Evolutionary conservation across 2,329 filamentous ascomycete genomes (phyloP).

Genomic region (Cladophialophora psammophila): DNA sequence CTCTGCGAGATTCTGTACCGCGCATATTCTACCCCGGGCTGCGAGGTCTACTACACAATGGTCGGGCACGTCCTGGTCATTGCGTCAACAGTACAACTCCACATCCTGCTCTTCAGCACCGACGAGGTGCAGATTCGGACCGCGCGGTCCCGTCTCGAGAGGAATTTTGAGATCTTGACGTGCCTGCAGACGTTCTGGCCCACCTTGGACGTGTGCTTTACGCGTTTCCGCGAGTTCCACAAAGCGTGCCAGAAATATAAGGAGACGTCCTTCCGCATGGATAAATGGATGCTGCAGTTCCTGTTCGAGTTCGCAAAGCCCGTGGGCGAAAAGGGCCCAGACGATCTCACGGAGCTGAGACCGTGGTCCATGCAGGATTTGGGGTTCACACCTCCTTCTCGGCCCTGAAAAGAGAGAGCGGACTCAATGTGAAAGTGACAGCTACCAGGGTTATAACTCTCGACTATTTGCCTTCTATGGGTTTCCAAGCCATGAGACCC

Average conservation of each 20-base stretch:
- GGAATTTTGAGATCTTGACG: slow-evolving; percentile 57
- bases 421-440: background rate
- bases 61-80: slow-evolving; percentile 58
- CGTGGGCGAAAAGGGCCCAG: slow-evolving; percentile 30
- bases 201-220: slow-evolving; percentile 49
- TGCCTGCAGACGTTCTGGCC: slow-evolving; percentile 54
- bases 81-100: slow-evolving; percentile 57
- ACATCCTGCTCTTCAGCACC: slow-evolving; percentile 54
- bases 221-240: slow-evolving; percentile 53
- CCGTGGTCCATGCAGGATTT: slow-evolving; percentile 34
- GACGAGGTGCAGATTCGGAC: slow-evolving; percentile 47
- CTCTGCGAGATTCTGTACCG: slow-evolving; percentile 54
- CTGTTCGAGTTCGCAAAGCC: slow-evolving; percentile 37
- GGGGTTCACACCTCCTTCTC: slow-evolving; percentile 19
- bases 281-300: slow-evolving; percentile 54
- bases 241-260: slow-evolving; percentile 50
- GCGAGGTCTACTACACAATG: slow-evolving; percentile 54
- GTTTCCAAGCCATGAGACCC: background rate
- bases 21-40: slow-evolving; percentile 48
- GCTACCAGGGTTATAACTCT: background rate
- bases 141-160: slow-evolving; percentile 50
- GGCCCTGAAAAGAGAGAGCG: background rate
- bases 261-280: slow-evolving; percentile 51
- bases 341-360: slow-evolving; percentile 29
- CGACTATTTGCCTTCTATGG: background rate